Evolutionary conservation across 176 grass and related monocot genomes (phyloP), one percentile per base, ranked within the genome.

Genomic region (Urochloa ruziziensis): DNA sequence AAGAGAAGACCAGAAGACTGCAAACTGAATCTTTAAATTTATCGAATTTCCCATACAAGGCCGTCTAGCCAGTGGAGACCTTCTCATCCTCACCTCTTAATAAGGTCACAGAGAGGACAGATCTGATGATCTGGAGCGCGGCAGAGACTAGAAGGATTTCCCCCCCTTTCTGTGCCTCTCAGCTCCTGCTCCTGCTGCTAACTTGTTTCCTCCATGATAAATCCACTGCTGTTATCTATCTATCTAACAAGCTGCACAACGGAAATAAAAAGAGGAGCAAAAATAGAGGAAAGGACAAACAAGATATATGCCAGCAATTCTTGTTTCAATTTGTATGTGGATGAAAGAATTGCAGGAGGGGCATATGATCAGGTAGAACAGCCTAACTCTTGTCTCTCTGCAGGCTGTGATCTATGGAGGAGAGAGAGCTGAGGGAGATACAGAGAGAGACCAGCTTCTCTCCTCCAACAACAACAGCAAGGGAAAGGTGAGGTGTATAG

Each of bases 401-500:
- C 57, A 79, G 57, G 67, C 64, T 23, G 74, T 61, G 84, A 86
- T 86, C 66, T 82, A 42, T 74, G 42, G n/a, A 39, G 14, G 52
- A 46, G 68, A 63, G 73, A 19, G 74, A 56, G 39, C 64, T 18
- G 74, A 77, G 73, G 49, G 52, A 47, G 27, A 58, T 51, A n/a
- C 27, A 37, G 66, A 42, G 78, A 36, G 65, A 56, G 37, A 82
- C n/a, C 78, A 82, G 78, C 63, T 82, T 12, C 77, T 39, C 69
- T 75, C 64, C 68, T 57, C 65, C 70, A 28, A 16, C 79, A 42
- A 61, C 80, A 68, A 49, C 89, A 68, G 84, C 79, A 83, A 86
- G 84, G 84, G 89, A 90, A 90, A 90, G 89, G 84, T 79, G 59
- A 68, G 89, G 73, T 79, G 74, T 52, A 61, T 69, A 52, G 78